phyloP scores from a whole-genome alignment of 2,329 filamentous ascomycete genomes.

The Sarocladiaceae sp. region DNA sequence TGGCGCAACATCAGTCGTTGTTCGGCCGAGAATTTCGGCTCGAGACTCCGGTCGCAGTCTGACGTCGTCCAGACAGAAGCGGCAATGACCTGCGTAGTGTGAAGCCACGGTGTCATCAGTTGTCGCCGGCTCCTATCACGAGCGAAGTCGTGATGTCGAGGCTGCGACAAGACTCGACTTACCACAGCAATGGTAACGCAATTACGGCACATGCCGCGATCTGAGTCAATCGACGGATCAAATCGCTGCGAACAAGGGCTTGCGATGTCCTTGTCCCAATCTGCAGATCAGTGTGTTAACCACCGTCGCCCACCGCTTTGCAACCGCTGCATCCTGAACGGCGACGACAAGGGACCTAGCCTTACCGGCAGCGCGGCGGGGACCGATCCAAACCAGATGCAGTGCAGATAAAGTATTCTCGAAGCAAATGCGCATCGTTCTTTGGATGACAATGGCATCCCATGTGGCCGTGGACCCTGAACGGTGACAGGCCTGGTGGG shows the following conservation, averaged over 20 bases:
- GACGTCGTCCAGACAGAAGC: not conserved
- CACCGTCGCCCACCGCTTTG: slow-evolving; percentile 3
- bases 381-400: slow-evolving; percentile 6
- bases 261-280: not conserved
- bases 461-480: slow-evolving; percentile 10
- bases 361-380: slow-evolving; percentile 7
- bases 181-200: slow-evolving; percentile 1
- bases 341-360: slow-evolving; percentile 1
- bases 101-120: too few relatives aligned
- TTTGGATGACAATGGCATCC: not conserved
- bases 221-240: slow-evolving; percentile 8
- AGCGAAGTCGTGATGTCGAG: not conserved
- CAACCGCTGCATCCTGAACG: slow-evolving; percentile 5
- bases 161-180: not conserved
- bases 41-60: not conserved
- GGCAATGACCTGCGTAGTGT: too few relatives aligned
- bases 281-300: not conserved
- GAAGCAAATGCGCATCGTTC: slow-evolving; percentile 3
- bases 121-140: not conserved
- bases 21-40: not conserved
- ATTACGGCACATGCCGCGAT: slow-evolving; percentile 8
- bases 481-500: slow-evolving; percentile 1
- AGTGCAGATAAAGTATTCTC: slow-evolving; percentile 5
- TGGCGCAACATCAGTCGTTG: not conserved
- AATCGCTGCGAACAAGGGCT: slow-evolving; percentile 5